phyloP scores from a whole-genome alignment of 331 rosid species.

The Saraca asoca region DNA sequence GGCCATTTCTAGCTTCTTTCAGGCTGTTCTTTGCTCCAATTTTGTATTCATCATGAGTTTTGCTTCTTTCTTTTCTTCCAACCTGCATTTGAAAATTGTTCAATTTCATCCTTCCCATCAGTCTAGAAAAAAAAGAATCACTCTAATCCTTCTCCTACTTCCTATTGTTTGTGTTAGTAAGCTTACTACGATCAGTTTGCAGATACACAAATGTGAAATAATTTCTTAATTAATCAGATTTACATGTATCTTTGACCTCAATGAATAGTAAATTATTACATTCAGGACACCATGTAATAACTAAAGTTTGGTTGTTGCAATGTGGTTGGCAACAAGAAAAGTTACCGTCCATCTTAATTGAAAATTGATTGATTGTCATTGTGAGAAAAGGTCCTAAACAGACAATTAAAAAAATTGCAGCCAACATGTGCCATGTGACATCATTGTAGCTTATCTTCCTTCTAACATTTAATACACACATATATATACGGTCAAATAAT shows the following conservation, averaged over 20 bases:
- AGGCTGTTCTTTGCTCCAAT: constrained; percentile 51
- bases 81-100: constrained; percentile 49
- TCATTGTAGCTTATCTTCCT: background rate
- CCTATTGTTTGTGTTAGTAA: too few relatives aligned
- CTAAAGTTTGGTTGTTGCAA: background rate
- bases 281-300: background rate
- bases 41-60: constrained; percentile 41
- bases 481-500: background rate
- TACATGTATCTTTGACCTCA: too few relatives aligned
- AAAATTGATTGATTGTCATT: constrained; percentile 13
- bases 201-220: background rate
- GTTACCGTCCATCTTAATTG: background rate
- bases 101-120: constrained; percentile 28
- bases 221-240: too few relatives aligned
- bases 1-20: constrained; percentile 74
- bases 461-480: background rate
- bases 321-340: background rate
- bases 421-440: background rate
- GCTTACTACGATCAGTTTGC: too few relatives aligned
- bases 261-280: too few relatives aligned
- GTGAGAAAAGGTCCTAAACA: background rate
- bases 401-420: background rate
- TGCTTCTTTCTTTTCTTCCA: constrained; percentile 38
- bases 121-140: background rate
- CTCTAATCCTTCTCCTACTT: background rate